A percentile compares a stretch with the other conserved stretches of the same genome.
Evolutionary conservation across 202 grass and related monocot genomes (phyloP).

Genomic region (Digitaria exilis): DNA sequence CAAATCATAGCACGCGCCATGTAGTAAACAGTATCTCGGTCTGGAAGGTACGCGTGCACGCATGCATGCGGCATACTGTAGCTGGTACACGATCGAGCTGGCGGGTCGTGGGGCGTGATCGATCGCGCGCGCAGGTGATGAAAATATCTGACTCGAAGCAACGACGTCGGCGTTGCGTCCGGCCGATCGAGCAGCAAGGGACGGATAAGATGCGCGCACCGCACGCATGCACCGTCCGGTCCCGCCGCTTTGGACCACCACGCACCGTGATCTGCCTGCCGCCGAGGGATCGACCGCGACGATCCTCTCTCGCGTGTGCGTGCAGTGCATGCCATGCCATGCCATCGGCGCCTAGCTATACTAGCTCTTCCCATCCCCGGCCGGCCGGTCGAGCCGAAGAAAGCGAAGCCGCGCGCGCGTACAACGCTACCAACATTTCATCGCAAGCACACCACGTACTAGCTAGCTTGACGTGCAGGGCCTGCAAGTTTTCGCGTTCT

Average conservation of each 20-base stretch:
- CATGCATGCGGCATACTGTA: not conserved
- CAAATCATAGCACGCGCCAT: too few relatives aligned
- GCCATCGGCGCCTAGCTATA: not conserved
- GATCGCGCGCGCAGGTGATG: not conserved
- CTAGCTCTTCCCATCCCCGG: not conserved
- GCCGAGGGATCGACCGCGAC: not conserved
- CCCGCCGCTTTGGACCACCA: not conserved
- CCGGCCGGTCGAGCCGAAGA: not conserved
- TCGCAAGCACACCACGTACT: too few relatives aligned
- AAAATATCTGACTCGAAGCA: not conserved
- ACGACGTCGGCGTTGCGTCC: not conserved
- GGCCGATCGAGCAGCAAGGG: not conserved
- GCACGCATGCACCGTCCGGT: not conserved
- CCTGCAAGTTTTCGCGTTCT: not conserved
- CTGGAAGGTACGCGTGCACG: not conserved
- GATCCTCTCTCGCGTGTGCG: not conserved
- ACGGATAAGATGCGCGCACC: constrained; percentile 1
- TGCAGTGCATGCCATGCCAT: too few relatives aligned
- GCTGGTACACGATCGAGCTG: not conserved
- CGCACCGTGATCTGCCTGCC: too few relatives aligned
- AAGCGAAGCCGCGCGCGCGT: not conserved
- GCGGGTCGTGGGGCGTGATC: not conserved
- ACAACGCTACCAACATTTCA: not conserved
- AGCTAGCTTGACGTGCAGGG: not conserved
- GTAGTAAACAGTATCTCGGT: too few relatives aligned